phyloP scores from a whole-genome alignment of 345 rosid genomes.

The Passiflora organensis region DNA sequence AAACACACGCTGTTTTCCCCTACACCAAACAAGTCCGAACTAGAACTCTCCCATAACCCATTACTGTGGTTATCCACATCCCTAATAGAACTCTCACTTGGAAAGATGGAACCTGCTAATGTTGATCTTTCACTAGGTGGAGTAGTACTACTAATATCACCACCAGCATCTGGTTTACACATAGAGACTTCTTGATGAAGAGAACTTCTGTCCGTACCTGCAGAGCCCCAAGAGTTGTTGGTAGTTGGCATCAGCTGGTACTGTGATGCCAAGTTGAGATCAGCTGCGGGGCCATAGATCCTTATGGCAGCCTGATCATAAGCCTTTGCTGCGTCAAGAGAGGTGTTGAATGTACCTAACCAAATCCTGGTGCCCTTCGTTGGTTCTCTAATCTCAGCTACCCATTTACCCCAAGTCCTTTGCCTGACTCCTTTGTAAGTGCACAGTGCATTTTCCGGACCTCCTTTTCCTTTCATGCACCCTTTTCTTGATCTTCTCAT shows the following conservation, averaged over 20 bases:
- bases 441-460: conserved; percentile 30
- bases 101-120: background rate
- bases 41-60: background rate
- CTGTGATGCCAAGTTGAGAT: background rate
- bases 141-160: background rate
- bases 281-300: background rate
- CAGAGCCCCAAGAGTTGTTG: background rate
- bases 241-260: background rate
- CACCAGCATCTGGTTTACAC: background rate
- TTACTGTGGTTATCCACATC: background rate
- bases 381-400: conserved; percentile 30
- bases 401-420: conserved; percentile 38
- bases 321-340: background rate
- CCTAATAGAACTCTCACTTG: background rate
- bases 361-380: conserved; percentile 17
- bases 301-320: background rate
- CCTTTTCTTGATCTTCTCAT: too few species aligned
- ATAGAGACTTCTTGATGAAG: background rate
- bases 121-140: background rate
- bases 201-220: background rate
- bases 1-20: background rate
- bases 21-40: background rate
- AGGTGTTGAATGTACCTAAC: background rate
- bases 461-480: conserved; percentile 38
- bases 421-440: conserved; percentile 31